phyloP scores from a whole-genome alignment of 2,329 filamentous ascomycete genomes.

The Lasiodiplodia theobromae region DNA sequence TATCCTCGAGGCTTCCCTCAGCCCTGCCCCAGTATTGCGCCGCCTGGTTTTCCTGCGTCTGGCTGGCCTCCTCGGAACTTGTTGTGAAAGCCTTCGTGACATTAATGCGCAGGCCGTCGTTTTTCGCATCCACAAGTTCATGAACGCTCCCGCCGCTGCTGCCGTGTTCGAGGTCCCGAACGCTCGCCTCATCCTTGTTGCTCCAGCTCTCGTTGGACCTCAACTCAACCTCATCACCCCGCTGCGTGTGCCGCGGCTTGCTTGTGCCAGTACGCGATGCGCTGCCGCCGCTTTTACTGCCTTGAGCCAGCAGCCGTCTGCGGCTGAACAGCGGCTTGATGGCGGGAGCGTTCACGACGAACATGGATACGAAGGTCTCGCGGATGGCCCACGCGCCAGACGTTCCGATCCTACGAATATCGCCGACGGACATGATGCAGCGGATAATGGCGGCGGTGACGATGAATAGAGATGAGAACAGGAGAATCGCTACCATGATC shows the following conservation, averaged over 20 bases:
- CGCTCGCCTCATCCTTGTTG: neutral
- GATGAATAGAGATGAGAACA: constrained; percentile 54
- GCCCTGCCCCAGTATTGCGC: neutral
- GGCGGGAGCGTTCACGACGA: constrained; percentile 52
- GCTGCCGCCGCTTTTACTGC: neutral
- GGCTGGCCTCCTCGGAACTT: neutral
- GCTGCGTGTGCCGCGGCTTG: neutral
- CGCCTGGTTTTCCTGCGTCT: too few relatives aligned
- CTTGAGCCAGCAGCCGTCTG: too few relatives aligned
- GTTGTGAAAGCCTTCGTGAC: neutral
- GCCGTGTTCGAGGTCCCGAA: neutral
- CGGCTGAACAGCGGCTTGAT: constrained; percentile 50
- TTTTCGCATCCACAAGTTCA: neutral
- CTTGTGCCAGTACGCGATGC: neutral
- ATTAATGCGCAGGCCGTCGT: neutral
- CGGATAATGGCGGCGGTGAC: constrained; percentile 53
- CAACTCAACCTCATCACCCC: neutral
- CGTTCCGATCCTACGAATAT: constrained; percentile 45
- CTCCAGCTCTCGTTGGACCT: neutral
- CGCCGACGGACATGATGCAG: constrained; percentile 47
- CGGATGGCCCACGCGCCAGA: constrained; percentile 54
- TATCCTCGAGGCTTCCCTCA: neutral
- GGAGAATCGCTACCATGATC: constrained; percentile 48
- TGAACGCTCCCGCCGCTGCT: neutral
- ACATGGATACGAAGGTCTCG: constrained; percentile 55